These are phyloP conservation scores for Chalciporus piperatus DNA, from an alignment of 768 basidiomycete species.

Conservation along the genomic window DNA sequence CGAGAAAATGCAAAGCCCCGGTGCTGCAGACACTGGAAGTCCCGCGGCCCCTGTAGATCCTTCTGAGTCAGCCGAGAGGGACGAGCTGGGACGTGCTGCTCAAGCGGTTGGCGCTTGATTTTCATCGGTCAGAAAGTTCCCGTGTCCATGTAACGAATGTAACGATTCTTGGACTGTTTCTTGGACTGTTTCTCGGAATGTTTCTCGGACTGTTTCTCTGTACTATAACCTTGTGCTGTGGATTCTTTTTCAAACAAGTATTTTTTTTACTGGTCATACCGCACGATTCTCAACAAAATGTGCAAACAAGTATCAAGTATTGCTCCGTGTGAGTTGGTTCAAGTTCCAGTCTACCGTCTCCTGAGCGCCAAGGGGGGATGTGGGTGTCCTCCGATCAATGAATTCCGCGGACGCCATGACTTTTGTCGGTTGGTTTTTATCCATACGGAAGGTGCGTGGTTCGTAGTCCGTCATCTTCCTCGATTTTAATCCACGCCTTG, in stretches of 20 bases:
- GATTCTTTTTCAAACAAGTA: not conserved
- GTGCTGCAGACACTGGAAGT: not conserved
- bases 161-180: not conserved
- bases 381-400: not conserved
- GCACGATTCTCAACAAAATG: not conserved
- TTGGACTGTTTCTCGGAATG: no score
- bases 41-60: slow-evolving; percentile 4
- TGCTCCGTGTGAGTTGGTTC: not conserved
- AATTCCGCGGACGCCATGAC: not conserved
- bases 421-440: no score
- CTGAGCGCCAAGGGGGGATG: not conserved
- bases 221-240: not conserved
- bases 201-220: not conserved
- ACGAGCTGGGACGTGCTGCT: slow-evolving; percentile 23
- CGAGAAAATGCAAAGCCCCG: slow-evolving; percentile 38
- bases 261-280: not conserved
- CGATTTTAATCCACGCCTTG: not conserved
- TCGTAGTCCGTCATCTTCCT: no score
- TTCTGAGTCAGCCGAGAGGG: slow-evolving; percentile 8
- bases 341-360: not conserved
- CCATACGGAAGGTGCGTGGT: not conserved
- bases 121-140: no score
- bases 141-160: not conserved
- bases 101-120: slow-evolving; percentile 19
- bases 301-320: not conserved